Percentiles rank a stretch among this genome's conserved stretches.
phyloP scores from a whole-genome alignment of 2,329 filamentous ascomycete genomes.

The Penicillium oxalicum region DNA sequence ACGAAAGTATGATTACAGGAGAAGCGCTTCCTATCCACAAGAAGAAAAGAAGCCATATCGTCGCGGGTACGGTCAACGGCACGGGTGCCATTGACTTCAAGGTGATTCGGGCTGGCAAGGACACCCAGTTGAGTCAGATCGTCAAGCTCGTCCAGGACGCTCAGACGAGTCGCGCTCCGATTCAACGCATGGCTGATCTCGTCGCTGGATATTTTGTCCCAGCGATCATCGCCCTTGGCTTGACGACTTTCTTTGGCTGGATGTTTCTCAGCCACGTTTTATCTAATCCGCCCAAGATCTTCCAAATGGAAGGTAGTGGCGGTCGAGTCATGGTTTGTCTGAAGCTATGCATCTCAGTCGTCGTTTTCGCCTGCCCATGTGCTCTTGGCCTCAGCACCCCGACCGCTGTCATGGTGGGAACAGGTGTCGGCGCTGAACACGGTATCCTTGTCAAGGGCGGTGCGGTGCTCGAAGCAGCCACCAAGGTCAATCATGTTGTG shows the following conservation, averaged over 20 bases:
- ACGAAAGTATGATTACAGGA: slow-evolving; percentile 98
- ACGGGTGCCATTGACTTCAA: slow-evolving; percentile 86
- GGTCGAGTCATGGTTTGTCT: slow-evolving; percentile 94
- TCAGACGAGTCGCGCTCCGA: slow-evolving; percentile 88
- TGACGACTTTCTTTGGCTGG: slow-evolving; percentile 83
- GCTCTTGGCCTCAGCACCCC: slow-evolving; percentile 93
- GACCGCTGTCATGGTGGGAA: slow-evolving; percentile 97
- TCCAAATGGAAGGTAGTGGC: slow-evolving; percentile 70
- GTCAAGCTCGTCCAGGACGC: slow-evolving; percentile 97
- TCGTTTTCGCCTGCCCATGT: slow-evolving; percentile 96
- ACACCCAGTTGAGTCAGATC: slow-evolving; percentile 96
- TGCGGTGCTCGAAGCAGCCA: slow-evolving; percentile 82
- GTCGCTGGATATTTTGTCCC: slow-evolving; percentile 94
- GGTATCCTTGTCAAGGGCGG: slow-evolving; percentile 98
- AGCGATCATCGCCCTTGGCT: slow-evolving; percentile 73
- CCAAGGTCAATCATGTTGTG: slow-evolving; percentile 81
- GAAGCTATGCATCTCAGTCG: slow-evolving; percentile 96
- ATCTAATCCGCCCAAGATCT: slow-evolving; percentile 78
- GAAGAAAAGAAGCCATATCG: slow-evolving; percentile 68
- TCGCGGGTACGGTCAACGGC: slow-evolving; percentile 93
- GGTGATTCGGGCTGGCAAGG: slow-evolving; percentile 84
- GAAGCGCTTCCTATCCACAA: slow-evolving; percentile 95
- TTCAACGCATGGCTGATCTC: slow-evolving; percentile 84
- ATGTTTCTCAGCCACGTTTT: slow-evolving; percentile 90
- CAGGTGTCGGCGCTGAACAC: slow-evolving; percentile 90